Evolutionary conservation across 768 basidiomycete species (phyloP).

Genomic region (Calocybe indica): DNA sequence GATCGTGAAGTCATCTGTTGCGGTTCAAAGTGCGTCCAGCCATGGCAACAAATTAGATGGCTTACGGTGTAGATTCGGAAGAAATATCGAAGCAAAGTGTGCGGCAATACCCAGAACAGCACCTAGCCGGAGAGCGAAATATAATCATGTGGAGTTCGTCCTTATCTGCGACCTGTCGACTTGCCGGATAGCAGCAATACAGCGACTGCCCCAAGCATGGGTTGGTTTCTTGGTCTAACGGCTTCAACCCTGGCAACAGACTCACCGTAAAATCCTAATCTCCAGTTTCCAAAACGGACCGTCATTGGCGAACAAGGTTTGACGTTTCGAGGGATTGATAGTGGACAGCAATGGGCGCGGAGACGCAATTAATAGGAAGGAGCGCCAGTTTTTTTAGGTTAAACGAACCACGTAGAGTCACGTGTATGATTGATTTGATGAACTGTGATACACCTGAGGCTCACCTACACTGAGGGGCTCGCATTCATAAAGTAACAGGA

Average conservation of each 20-base stretch:
- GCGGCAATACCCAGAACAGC: conserved; percentile 64
- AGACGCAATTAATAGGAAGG: too few relatives aligned
- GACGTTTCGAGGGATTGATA: too few relatives aligned
- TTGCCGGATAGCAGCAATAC: conserved; percentile 41
- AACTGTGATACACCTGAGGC: too few relatives aligned
- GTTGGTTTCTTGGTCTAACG: too few relatives aligned
- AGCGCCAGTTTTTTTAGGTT: too few relatives aligned
- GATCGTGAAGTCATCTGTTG: conserved; percentile 61
- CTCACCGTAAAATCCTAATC: conserved; percentile 48
- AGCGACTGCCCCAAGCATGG: conserved; percentile 24
- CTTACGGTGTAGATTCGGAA: conserved; percentile 61
- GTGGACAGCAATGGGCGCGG: too few relatives aligned
- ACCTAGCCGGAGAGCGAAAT: conserved; percentile 18
- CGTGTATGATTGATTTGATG: too few relatives aligned
- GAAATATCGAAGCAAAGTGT: conserved; percentile 62
- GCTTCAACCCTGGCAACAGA: neutral
- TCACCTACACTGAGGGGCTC: too few relatives aligned
- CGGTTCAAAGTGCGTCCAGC: too few relatives aligned
- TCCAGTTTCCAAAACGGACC: conserved; percentile 51
- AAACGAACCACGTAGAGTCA: too few relatives aligned
- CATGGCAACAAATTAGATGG: conserved; percentile 5
- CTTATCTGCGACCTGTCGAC: conserved; percentile 2
- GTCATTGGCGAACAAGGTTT: conserved; percentile 36
- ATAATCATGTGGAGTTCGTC: neutral
- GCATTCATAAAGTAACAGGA: too few relatives aligned